Conservation (phyloP, 805 yeast genomes). For the Brettanomyces nanus region DNA sequence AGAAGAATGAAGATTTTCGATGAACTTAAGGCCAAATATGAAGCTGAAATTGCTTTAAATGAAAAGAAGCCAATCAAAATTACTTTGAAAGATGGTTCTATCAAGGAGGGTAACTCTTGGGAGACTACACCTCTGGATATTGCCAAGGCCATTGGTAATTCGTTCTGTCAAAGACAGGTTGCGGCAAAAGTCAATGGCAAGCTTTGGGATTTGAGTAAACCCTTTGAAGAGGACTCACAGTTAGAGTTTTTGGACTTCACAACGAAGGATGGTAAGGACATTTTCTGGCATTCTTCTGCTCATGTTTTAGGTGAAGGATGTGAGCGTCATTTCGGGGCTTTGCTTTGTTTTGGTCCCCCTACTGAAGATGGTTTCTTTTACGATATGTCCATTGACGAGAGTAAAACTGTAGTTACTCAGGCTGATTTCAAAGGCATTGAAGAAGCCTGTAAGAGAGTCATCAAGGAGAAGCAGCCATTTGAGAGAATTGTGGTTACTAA, state of each 20-base stretch:
- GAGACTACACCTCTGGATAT: slow-evolving; percentile 87
- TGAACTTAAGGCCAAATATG: slow-evolving; percentile 67
- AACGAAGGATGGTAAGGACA: slow-evolving; percentile 88
- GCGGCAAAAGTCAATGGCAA: slow-evolving; percentile 86
- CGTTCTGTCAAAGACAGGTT: slow-evolving; percentile 82
- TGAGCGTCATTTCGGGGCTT: slow-evolving; percentile 94
- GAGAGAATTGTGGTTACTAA: slow-evolving; percentile 90
- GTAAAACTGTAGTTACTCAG: slow-evolving; percentile 69
- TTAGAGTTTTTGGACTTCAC: slow-evolving; percentile 88
- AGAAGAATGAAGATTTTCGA: slow-evolving; percentile 75
- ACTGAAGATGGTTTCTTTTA: slow-evolving; percentile 96
- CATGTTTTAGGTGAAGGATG: slow-evolving; percentile 97
- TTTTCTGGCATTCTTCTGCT: slow-evolving; percentile 98
- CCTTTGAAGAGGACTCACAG: slow-evolving; percentile 62
- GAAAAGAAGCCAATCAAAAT: slow-evolving; percentile 56
- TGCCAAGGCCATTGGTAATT: slow-evolving; percentile 77
- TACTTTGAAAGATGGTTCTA: slow-evolving; percentile 80
- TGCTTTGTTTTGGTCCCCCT: slow-evolving; percentile 92
- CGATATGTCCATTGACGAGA: slow-evolving; percentile 81
- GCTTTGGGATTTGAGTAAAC: slow-evolving; percentile 94
- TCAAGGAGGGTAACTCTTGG: slow-evolving; percentile 72
- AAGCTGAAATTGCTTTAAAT: slow-evolving; percentile 59
- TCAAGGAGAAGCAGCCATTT: slow-evolving; percentile 91
- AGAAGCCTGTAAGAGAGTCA: slow-evolving; percentile 78
- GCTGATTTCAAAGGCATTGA: slow-evolving; percentile 80